phyloP scores from a whole-genome alignment of 176 grass and related monocot genomes.

The Oryza officinalis region DNA sequence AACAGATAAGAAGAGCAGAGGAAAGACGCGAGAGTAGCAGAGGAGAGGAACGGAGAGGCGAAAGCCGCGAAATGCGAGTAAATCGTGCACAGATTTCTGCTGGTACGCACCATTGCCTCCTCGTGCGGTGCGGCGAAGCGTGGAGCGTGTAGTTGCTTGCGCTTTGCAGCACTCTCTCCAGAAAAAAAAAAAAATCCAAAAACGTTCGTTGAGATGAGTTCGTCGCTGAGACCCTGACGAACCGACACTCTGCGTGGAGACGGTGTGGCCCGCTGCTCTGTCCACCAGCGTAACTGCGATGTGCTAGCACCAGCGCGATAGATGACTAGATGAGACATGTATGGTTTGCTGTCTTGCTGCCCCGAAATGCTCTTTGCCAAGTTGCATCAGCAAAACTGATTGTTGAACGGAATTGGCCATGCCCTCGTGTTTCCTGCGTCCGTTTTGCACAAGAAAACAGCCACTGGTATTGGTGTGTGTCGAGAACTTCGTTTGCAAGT shows the following conservation, averaged over 20 bases:
- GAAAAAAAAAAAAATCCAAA: neutral
- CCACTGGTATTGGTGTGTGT: neutral
- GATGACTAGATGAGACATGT: neutral
- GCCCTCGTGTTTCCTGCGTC: neutral
- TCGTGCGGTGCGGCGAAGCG: no score
- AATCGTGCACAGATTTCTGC: no score
- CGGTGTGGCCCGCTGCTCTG: neutral
- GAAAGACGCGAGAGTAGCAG: no score
- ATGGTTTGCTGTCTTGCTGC: neutral
- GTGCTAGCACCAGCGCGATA: neutral
- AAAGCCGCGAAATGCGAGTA: no score
- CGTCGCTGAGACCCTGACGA: neutral
- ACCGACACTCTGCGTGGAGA: neutral
- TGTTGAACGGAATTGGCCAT: neutral
- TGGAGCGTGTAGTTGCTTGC: no score
- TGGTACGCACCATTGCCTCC: no score
- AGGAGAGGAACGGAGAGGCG: no score
- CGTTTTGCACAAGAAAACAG: neutral
- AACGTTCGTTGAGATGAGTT: neutral
- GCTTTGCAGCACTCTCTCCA: no score
- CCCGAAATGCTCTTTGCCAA: constrained; percentile 2
- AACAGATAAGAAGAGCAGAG: neutral
- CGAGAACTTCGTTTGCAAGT: no score
- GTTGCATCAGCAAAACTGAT: neutral
- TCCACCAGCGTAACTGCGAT: neutral